A percentile compares a stretch with the other conserved stretches of the same genome.
These are phyloP conservation scores for Fusarium sp. DNA, from an alignment of 2,329 filamentous ascomycete species.

Conservation along the genomic window DNA sequence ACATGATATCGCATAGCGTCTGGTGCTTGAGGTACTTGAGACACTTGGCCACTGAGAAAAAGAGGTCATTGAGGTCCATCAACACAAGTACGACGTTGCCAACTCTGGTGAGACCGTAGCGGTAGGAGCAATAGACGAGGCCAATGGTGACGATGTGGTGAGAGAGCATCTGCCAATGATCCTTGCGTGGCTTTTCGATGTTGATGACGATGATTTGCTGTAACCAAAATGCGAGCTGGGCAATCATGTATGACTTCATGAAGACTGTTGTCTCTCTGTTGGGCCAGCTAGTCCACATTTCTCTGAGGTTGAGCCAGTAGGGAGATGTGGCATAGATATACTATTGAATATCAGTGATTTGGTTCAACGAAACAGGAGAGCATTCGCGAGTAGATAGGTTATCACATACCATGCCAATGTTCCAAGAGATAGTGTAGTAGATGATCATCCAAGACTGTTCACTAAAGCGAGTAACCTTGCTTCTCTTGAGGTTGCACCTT, in stretches of 20 bases:
- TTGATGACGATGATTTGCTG: constrained; percentile 95
- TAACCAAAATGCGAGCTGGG: constrained; percentile 91
- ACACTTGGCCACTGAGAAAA: constrained; percentile 80
- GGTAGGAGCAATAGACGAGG: constrained; percentile 85
- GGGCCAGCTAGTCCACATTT: constrained; percentile 89
- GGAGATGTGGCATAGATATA: constrained; percentile 83
- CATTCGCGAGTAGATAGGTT: neutral
- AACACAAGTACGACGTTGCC: constrained; percentile 89
- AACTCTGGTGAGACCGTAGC: constrained; percentile 86
- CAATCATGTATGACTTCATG: constrained; percentile 90
- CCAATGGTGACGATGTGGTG: constrained; percentile 91
- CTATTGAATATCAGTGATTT: constrained; percentile 55
- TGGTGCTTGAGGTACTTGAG: constrained; percentile 88
- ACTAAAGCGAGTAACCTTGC: constrained; percentile 85
- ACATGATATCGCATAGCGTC: constrained; percentile 81
- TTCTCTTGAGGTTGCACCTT: constrained; percentile 76
- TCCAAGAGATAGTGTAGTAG: constrained; percentile 86
- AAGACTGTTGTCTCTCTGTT: constrained; percentile 77
- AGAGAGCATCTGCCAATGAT: constrained; percentile 94
- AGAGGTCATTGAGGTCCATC: constrained; percentile 90
- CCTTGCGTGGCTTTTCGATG: constrained; percentile 93
- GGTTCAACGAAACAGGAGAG: neutral
- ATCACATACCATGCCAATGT: constrained; percentile 80
- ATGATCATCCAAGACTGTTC: constrained; percentile 93
- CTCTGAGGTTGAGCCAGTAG: constrained; percentile 80